Evolutionary conservation across 2,329 filamentous ascomycete species (phyloP).

Genomic region (Aspergillus tubingensis): DNA sequence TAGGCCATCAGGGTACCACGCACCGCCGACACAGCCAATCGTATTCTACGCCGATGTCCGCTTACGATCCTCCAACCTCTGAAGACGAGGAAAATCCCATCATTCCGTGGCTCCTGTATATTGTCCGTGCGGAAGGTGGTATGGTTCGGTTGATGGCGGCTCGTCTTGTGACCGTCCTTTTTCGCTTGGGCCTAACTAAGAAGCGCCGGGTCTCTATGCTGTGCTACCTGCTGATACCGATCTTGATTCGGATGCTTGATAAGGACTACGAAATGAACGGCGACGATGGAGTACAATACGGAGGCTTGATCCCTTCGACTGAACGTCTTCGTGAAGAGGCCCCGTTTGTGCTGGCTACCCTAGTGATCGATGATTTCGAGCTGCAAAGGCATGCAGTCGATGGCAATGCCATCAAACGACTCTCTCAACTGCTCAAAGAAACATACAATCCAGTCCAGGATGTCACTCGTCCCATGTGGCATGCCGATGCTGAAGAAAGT

Average conservation of each 20-base stretch:
- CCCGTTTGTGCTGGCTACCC: conserved; percentile 72
- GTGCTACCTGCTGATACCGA: conserved; percentile 68
- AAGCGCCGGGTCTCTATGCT: conserved; percentile 66
- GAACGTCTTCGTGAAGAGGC: conserved; percentile 67
- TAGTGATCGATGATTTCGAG: conserved; percentile 75
- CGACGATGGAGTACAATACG: conserved; percentile 42
- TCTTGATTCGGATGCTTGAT: conserved; percentile 67
- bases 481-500: conserved; percentile 38
- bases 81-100: conserved; percentile 70
- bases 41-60: conserved; percentile 36
- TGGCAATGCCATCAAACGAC: conserved; percentile 60
- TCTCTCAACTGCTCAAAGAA: conserved; percentile 66
- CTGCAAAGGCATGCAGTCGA: conserved; percentile 84
- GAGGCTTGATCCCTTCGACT: conserved; percentile 43
- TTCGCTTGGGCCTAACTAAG: conserved; percentile 66
- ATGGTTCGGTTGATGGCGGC: conserved; percentile 68
- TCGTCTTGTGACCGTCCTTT: conserved; percentile 68
- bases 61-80: conserved; percentile 41
- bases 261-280: conserved; percentile 48
- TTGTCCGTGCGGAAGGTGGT: conserved; percentile 60
- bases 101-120: conserved; percentile 70
- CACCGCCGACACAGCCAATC: conserved; percentile 41
- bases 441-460: conserved; percentile 63
- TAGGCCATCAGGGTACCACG: conserved; percentile 46
- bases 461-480: conserved; percentile 57